Base-by-base conservation (phyloP, 441 rosid species). In the Arabidopsis hybrid region DNA sequence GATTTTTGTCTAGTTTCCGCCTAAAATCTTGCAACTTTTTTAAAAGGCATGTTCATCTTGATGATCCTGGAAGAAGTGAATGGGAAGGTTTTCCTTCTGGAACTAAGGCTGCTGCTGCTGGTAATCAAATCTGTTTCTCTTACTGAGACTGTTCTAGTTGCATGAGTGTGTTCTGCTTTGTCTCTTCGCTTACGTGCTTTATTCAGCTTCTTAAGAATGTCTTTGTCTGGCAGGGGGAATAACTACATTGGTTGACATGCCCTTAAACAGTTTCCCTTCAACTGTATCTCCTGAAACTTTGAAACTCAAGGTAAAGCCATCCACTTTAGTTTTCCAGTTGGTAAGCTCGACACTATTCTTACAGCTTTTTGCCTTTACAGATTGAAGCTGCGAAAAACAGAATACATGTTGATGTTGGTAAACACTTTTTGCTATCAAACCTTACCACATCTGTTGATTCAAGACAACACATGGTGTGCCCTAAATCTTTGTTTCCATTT, bases 81-180 rank as follows among this genome's bases (percentile, higher is more conserved):
- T 92, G 98, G 99, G 98, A 95, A 87, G 99, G 99, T 36, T 95
- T 91, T 82, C 88, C 91, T 72, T 86, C 98, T 11, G 98, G 99
- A 64, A 92, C 99, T 63, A 91, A 84, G 80, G 99, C 99, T 56
- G 98, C 99, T 71, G 96, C 96, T 74, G 98, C 99, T 68, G 95
- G 97, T 95, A 76, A 21, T 12, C 10, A 12, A 60, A 74, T 64
- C 26, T 21, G 26, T 21, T 21, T 21, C 26, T 21, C 26, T 21
- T 21, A 21, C 26, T 21, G 26, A 21, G 26, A 21, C 10, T 72
- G 7, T 47, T 77, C 49, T 55, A 8, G 18, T 29, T 18, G 69
- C 51, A 29, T 21, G 26, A 50, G 39, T 59, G 1, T 67, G 32
- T 59, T 35, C 6, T 51, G 47, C 59, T 73, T 58, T 58, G 43